Evolutionary conservation across 345 rosid genomes (phyloP).

Genomic region (Combretum micranthum): DNA sequence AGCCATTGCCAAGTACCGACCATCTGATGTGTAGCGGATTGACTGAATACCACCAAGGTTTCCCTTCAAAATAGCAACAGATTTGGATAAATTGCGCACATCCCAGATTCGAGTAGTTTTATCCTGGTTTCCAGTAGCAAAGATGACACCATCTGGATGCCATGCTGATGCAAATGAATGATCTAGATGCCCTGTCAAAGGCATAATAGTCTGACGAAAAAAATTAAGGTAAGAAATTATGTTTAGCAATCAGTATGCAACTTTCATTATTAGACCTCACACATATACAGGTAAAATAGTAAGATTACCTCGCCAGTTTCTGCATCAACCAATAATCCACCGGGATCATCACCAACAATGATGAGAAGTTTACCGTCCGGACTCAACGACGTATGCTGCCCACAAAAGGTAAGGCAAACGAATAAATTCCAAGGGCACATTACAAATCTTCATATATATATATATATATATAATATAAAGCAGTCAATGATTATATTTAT

Average conservation of each 20-base stretch:
- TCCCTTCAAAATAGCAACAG: constrained; percentile 57
- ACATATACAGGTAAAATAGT: no score
- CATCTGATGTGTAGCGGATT: constrained; percentile 59
- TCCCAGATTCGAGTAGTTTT: constrained; percentile 80
- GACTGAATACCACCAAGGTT: constrained; percentile 71
- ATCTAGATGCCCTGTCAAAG: constrained; percentile 58
- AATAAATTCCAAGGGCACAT: neutral
- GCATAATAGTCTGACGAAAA: constrained; percentile 34
- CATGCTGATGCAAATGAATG: constrained; percentile 82
- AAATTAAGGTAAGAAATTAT: no score
- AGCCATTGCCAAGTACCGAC: constrained; percentile 60
- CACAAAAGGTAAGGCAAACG: neutral
- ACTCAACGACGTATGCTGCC: constrained; percentile 72
- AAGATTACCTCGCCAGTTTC: constrained; percentile 44
- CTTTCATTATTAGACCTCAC: no score
- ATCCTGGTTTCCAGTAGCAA: constrained; percentile 83
- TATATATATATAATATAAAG: constrained; percentile 31
- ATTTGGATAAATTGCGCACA: constrained; percentile 43
- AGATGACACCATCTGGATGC: constrained; percentile 68
- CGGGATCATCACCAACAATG: constrained; percentile 70
- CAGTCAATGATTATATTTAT: no score
- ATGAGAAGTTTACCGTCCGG: constrained; percentile 64
- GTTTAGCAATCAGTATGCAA: constrained; percentile 5
- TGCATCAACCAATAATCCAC: constrained; percentile 55
- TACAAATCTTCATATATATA: neutral